phyloP scores from a whole-genome alignment of 805 yeast species.

The Kodamaea leandrae region DNA sequence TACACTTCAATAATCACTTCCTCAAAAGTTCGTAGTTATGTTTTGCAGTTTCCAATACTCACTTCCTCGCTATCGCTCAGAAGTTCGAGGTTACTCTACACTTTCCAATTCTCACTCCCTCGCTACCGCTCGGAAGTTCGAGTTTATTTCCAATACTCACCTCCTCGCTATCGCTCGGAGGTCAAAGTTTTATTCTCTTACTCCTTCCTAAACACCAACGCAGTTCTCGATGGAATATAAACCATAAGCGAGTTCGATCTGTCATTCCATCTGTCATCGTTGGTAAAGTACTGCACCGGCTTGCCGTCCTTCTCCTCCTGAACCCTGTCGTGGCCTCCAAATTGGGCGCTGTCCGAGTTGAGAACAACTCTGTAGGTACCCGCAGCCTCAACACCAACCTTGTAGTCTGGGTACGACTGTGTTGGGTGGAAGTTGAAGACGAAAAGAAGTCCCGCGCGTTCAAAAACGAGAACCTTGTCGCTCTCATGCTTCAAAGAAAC shows the following conservation, averaged over 20 bases:
- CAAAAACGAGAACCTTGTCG: slow-evolving; percentile 87
- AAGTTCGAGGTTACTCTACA: no score
- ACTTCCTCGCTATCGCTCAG: no score
- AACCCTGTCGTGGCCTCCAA: slow-evolving; percentile 81
- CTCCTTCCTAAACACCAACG: slow-evolving; percentile 29
- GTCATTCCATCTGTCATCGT: slow-evolving; percentile 75
- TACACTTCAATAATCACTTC: no score
- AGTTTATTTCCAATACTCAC: no score
- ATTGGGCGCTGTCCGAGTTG: slow-evolving; percentile 66
- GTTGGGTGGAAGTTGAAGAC: slow-evolving; percentile 90
- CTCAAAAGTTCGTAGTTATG: no score
- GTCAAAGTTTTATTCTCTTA: slow-evolving; percentile 15
- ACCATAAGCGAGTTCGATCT: slow-evolving; percentile 76
- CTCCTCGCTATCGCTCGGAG: no score
- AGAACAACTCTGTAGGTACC: slow-evolving; percentile 76
- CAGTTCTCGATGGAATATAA: slow-evolving; percentile 72
- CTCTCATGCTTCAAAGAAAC: slow-evolving; percentile 83
- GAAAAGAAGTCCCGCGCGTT: slow-evolving; percentile 80
- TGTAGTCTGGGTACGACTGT: slow-evolving; percentile 77
- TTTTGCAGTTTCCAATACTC: no score
- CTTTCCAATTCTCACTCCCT: no score
- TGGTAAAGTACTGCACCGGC: slow-evolving; percentile 58
- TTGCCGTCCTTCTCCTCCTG: slow-evolving; percentile 42
- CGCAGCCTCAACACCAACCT: slow-evolving; percentile 80
- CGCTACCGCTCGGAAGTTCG: no score